Base-by-base conservation (phyloP, 139 green algal species). In the Auxenochlorella protothecoides region DNA sequence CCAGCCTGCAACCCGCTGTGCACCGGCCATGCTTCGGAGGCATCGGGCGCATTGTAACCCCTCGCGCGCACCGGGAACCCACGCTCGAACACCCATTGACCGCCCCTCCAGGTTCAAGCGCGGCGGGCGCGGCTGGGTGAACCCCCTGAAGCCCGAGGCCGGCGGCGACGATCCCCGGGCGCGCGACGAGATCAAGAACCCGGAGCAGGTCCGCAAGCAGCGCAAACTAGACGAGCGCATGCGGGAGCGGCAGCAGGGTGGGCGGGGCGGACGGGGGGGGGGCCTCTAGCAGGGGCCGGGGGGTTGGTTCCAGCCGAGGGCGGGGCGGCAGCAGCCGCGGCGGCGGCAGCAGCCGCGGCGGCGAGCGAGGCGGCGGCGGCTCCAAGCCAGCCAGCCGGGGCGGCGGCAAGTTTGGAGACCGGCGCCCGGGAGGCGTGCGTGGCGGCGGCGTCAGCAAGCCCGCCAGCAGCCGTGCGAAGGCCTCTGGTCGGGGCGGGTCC, bases 51-150 rank as follows among this genome's bases (percentile, higher is more conserved):
- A 44, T 44, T 44, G 27, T 44, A 44, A 55, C 55, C 64, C 6
- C 27, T 10, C 27, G n/a, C 64, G 7, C 5, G 7, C 64, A 27
- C 64, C n/a, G n/a, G 27, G 27, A 44, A n/a, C 59, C 12, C 69
- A 64, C 59, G 3, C 61, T 56, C n/a, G 7, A 53, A 12, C 69
- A 3, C 15, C 27, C 27, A 44, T 44, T 1, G 27, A 44, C 27
- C 27, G 27, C 13, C 13, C 12, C 59, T 52, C 64, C 67, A 82
- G 81, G 70, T 87, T 87, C 67, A 81, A 84, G 64, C 73, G 70
- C 44, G 79, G 84, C 16, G 84, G 81, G 4, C 74, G 84, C 51
- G 79, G 84, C 4, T 89, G 84, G 81, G 57, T 62, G 13, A 87
- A 88, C 72, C 81, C 81, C 4, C 57, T 79, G 5, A 86, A 87